phyloP scores from a whole-genome alignment of 805 yeast species.

The Kluyveromyces siamensis region DNA sequence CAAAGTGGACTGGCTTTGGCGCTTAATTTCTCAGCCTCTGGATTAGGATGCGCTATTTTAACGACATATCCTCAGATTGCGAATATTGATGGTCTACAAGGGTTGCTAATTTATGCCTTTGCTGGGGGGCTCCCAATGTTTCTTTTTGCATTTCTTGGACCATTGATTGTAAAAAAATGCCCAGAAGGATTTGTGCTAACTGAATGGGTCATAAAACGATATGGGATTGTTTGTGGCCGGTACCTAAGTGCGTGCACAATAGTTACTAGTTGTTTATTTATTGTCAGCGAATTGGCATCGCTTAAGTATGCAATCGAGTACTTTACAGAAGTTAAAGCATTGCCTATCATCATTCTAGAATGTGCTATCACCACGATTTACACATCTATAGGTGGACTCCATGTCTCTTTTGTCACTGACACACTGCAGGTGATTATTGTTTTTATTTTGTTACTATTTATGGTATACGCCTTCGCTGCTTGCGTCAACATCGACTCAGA shows the following conservation, averaged over 20 bases:
- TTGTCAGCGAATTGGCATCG: conserved; percentile 83
- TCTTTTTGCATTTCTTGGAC: conserved; percentile 77
- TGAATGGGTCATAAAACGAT: conserved; percentile 87
- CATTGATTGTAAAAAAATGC: conserved; percentile 63
- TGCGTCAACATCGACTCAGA: conserved; percentile 52
- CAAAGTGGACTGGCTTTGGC: conserved; percentile 75
- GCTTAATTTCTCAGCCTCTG: conserved; percentile 83
- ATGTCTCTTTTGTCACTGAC: conserved; percentile 81
- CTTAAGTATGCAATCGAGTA: conserved; percentile 68
- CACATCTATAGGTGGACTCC: conserved; percentile 83
- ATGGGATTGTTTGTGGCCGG: conserved; percentile 62
- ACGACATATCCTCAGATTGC: conserved; percentile 84
- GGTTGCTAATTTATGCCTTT: conserved; percentile 70
- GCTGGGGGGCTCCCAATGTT: conserved; percentile 79
- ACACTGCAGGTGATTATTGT: conserved; percentile 75
- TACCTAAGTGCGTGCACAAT: conserved; percentile 76
- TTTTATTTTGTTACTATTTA: conserved; percentile 54
- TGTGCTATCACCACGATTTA: conserved; percentile 82
- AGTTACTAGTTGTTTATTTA: conserved; percentile 73
- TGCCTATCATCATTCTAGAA: conserved; percentile 76
- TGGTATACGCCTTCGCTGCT: conserved; percentile 71
- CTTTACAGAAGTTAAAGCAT: conserved; percentile 67
- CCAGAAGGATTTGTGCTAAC: conserved; percentile 89
- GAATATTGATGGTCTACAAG: conserved; percentile 78
- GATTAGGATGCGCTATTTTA: conserved; percentile 86